Evolutionary conservation across 768 basidiomycete species (phyloP), one percentile per base, ranked within the genome.

Genomic region (Crassisporium funariophilum): DNA sequence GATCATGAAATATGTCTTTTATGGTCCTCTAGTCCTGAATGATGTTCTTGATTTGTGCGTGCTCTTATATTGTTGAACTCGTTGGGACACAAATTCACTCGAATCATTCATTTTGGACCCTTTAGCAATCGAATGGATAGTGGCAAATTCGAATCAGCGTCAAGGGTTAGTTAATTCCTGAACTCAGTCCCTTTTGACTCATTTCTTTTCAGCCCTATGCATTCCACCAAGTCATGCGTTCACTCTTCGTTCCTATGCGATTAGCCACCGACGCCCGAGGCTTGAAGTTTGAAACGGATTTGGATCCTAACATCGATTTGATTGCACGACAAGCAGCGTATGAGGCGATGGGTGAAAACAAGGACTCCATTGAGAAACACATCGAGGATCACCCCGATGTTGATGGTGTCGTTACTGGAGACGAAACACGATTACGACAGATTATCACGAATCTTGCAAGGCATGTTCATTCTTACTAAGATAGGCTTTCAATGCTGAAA

Each of bases 371-470:
- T 35, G 57, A 54, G 17, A 62, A 65, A 17, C 71, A 73, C 41
- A 65, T 84, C 37, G 49, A 48, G 15, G 70, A 76, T 25, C 58
- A 78, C 48, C 76, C 78, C 1, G 70, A 74, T 35, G 75, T 76
- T 13, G 77, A 83, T 46, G 87, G 85, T 0, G 70, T 86, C 39
- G 90, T 95, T 29, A 80, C 88, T 11, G 91, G 91, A 19, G 90
- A 95, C 60, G 90, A 92, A 58, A 84, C 85, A 36, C 79, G 91
- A 11, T 61, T 92, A 41, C 76, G 89, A 56, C 89, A 91, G 65
- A 82, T 91, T 42, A 77, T 86, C 63, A 91, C 86, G 38, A 93
- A 94, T 63, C 81, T 95, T 36, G 84, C 89, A 4, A 89, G 86
- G 88, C 73, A 52, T 23, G 57, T 46, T 17, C 13, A 27, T 40